These are phyloP conservation scores for Knufia fluminis DNA, from an alignment of 2,329 filamentous ascomycete species.

Conservation along the genomic window DNA sequence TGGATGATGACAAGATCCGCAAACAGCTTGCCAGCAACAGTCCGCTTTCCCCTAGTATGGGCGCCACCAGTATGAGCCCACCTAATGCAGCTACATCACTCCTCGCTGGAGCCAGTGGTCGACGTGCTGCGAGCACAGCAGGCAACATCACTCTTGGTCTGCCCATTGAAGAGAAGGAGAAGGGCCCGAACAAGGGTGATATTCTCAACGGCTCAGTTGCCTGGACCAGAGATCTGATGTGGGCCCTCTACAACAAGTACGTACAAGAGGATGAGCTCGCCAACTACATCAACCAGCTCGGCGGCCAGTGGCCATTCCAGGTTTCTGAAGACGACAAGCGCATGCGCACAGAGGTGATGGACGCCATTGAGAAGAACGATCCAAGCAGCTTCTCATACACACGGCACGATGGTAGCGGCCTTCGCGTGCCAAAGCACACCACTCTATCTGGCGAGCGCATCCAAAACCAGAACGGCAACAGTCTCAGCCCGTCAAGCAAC, in stretches of 20 bases:
- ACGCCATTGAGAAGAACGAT: conserved; percentile 75
- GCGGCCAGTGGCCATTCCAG: conserved; percentile 69
- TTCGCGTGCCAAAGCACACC: conserved; percentile 87
- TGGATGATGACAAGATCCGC: conserved; percentile 94
- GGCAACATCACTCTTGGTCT: conserved; percentile 87
- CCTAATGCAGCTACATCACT: conserved; percentile 70
- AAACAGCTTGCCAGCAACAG: conserved; percentile 92
- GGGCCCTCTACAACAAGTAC: conserved; percentile 83
- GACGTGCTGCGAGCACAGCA: conserved; percentile 64
- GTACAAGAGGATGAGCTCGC: conserved; percentile 82
- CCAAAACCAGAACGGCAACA: conserved; percentile 32
- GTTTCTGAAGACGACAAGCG: conserved; percentile 85
- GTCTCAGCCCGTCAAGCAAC: conserved; percentile 48
- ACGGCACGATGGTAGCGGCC: conserved; percentile 69
- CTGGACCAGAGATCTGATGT: conserved; percentile 97
- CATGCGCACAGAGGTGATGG: conserved; percentile 87
- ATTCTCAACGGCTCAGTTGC: conserved; percentile 94
- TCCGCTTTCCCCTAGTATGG: conserved; percentile 73
- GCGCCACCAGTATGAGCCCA: conserved; percentile 56
- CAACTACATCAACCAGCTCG: conserved; percentile 62
- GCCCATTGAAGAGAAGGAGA: conserved; percentile 93
- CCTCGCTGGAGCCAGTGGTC: conserved; percentile 72
- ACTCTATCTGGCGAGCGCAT: conserved; percentile 77
- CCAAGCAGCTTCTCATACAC: conserved; percentile 71
- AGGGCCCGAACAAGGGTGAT: conserved; percentile 96